Percentiles rank a stretch among this genome's conserved stretches.
Evolutionary conservation across 148 eudicot species (phyloP).

Genomic region (Rhododendron simsii): DNA sequence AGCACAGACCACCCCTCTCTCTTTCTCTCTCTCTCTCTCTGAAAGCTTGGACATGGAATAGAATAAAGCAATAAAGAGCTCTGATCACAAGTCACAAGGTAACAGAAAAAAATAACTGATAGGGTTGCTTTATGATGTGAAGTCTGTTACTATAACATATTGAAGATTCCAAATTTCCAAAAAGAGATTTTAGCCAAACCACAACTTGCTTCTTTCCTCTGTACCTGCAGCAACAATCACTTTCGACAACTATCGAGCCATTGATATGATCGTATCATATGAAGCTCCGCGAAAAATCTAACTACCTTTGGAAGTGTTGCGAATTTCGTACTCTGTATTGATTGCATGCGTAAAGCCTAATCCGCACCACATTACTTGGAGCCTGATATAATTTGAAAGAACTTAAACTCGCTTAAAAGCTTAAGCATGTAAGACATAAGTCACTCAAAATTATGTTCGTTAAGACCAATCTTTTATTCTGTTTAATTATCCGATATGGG

Average conservation of each 20-base stretch:
- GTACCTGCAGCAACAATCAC: neutral
- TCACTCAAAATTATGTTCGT: neutral
- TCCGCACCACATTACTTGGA: neutral
- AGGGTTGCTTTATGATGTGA: conserved; percentile 1
- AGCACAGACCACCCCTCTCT: conserved; percentile 1
- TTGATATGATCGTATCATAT: neutral
- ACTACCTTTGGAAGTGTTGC: neutral
- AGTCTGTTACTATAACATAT: neutral
- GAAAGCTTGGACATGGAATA: conserved; percentile 12
- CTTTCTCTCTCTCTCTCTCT: conserved; percentile 6
- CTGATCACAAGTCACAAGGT: neutral
- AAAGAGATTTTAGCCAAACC: conserved; percentile 13
- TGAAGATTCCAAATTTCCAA: conserved; percentile 13
- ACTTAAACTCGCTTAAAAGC: neutral
- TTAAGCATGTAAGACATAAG: neutral
- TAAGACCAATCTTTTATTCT: neutral
- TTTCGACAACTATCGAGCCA: neutral
- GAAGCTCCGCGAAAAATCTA: neutral
- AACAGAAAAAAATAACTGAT: neutral
- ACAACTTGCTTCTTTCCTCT: neutral
- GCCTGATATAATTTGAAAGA: neutral
- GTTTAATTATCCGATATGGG: neutral
- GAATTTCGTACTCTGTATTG: neutral
- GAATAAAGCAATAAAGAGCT: conserved; percentile 22
- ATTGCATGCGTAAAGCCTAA: neutral